Conservation (phyloP, 2,329 filamentous ascomycete genomes). For the Apiospora saccharicola region DNA sequence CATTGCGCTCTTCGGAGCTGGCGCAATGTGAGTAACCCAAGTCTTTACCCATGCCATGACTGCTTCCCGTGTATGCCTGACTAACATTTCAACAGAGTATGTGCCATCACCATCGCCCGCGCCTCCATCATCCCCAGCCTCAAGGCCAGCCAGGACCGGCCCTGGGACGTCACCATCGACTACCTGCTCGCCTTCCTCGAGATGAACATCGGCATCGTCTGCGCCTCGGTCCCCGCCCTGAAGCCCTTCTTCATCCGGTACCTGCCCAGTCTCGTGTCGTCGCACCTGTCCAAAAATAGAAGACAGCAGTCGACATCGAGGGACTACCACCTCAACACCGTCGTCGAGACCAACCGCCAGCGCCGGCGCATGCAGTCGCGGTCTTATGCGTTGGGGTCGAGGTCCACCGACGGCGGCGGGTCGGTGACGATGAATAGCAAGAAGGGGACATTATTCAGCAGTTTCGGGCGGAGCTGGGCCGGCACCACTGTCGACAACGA, state of each 20-base stretch:
- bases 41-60: too few relatives aligned
- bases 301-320: too few relatives aligned
- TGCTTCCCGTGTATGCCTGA: too few relatives aligned
- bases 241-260: constrained; percentile 34
- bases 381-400: constrained; percentile 30
- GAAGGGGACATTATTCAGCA: neutral
- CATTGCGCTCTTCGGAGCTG: constrained; percentile 6
- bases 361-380: constrained; percentile 29
- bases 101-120: constrained; percentile 23
- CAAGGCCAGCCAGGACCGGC: constrained; percentile 22
- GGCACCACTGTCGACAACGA: neutral
- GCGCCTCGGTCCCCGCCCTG: constrained; percentile 31
- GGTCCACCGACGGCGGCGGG: constrained; percentile 28
- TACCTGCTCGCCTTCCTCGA: constrained; percentile 24
- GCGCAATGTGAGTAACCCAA: neutral
- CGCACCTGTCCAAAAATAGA: neutral
- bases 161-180: constrained; percentile 26
- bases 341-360: constrained; percentile 28
- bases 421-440: constrained; percentile 1
- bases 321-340: constrained; percentile 22
- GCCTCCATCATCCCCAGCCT: constrained; percentile 20
- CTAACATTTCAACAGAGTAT: neutral
- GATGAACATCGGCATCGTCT: constrained; percentile 25
- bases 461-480: neutral
- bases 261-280: constrained; percentile 25